Conservation (phyloP, 805 yeast species). For the Saccharomycopsis fodiens region DNA sequence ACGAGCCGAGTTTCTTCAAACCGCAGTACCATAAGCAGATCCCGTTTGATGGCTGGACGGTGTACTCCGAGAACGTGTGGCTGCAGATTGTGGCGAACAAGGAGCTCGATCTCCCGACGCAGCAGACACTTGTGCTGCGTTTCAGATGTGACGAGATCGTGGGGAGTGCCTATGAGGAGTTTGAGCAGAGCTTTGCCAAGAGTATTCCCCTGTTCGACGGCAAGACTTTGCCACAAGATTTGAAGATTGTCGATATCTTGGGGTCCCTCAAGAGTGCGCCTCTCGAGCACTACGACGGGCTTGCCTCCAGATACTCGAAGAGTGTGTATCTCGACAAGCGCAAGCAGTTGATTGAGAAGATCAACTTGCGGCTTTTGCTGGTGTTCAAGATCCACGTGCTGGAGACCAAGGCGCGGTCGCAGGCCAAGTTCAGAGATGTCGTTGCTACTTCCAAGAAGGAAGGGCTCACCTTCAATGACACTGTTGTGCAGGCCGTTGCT, state of each 20-base stretch:
- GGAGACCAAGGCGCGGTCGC: slow-evolving; percentile 29
- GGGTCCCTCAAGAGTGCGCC: slow-evolving; percentile 37
- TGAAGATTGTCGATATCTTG: slow-evolving; percentile 36
- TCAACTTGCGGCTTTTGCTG: slow-evolving; percentile 39
- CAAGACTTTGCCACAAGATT: slow-evolving; percentile 21
- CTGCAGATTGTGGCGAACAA: slow-evolving; percentile 86
- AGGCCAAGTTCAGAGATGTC: slow-evolving; percentile 26
- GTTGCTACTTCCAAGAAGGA: slow-evolving; percentile 19
- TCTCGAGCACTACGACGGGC: slow-evolving; percentile 49
- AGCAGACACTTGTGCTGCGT: slow-evolving; percentile 88
- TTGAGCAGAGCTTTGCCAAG: slow-evolving; percentile 30
- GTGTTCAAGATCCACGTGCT: slow-evolving; percentile 37
- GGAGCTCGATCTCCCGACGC: slow-evolving; percentile 94
- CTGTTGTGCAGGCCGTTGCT: neutral
- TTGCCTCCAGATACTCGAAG: slow-evolving; percentile 69
- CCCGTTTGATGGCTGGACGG: slow-evolving; percentile 94
- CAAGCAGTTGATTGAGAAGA: slow-evolving; percentile 36
- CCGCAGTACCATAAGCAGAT: slow-evolving; percentile 72
- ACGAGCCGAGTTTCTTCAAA: slow-evolving; percentile 41
- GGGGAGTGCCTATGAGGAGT: slow-evolving; percentile 43
- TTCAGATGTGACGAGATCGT: slow-evolving; percentile 88
- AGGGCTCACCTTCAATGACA: slow-evolving; percentile 7
- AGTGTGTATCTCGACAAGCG: slow-evolving; percentile 63
- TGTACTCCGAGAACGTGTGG: slow-evolving; percentile 90
- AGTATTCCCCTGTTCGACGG: slow-evolving; percentile 25